A percentile compares a stretch with the other conserved stretches of the same genome.
Conservation (phyloP, 805 yeast species). For the Lipomyces starkeyi region DNA sequence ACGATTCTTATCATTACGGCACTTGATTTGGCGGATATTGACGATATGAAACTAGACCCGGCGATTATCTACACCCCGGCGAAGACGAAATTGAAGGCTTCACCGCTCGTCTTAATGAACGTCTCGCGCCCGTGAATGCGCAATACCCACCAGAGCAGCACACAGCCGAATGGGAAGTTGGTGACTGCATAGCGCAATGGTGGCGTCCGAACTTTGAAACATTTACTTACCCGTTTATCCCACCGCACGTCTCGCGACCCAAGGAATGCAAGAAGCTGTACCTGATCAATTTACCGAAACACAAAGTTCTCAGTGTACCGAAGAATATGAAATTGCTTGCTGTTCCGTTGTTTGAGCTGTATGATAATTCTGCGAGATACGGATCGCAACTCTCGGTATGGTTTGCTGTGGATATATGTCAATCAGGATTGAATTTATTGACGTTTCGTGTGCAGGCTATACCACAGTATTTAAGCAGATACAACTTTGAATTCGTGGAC, state of each 20-base stretch:
- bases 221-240: slow-evolving; percentile 46
- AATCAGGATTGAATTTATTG: background rate
- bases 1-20: slow-evolving; percentile 7
- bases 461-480: slow-evolving; percentile 49
- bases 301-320: slow-evolving; percentile 43
- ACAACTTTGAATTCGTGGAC: slow-evolving; percentile 45
- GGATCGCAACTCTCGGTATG: slow-evolving; percentile 44
- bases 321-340: slow-evolving; percentile 45
- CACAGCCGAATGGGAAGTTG: slow-evolving; percentile 43
- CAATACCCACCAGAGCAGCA: slow-evolving; percentile 33
- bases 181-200: slow-evolving; percentile 47
- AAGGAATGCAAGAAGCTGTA: slow-evolving; percentile 47
- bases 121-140: slow-evolving; percentile 37
- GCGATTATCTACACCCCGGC: slow-evolving; percentile 40
- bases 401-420: background rate
- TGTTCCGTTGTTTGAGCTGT: slow-evolving; percentile 46
- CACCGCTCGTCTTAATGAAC: slow-evolving; percentile 37
- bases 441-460: slow-evolving; percentile 33
- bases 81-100: slow-evolving; percentile 43
- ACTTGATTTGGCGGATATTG: background rate
- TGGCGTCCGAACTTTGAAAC: slow-evolving; percentile 47
- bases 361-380: slow-evolving; percentile 44
- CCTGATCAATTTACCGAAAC: slow-evolving; percentile 42
- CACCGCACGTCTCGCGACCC: slow-evolving; percentile 47
- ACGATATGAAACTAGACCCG: slow-evolving; percentile 36